Base-by-base conservation (phyloP, 257 asterid genomes). In the Solanum appendiculatum region DNA sequence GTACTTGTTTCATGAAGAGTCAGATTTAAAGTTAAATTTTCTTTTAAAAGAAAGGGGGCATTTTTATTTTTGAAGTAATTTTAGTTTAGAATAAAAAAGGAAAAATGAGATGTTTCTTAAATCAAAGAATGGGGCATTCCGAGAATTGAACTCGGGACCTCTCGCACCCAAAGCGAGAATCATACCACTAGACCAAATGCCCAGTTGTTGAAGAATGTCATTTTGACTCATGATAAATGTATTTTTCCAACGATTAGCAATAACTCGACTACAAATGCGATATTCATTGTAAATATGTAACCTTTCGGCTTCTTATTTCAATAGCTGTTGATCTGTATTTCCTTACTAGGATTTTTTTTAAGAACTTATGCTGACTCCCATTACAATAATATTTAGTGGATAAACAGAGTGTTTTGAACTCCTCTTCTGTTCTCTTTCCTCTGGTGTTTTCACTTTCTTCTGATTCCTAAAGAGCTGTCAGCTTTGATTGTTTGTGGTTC, bases 181-280 rank as follows among this genome's bases (percentile, higher is more conserved):
- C 97, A 93, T 95, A 91, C 94, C 97, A 92, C 95, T 92, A 93
- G 95, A 92, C 98, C 99, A 92, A 95, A 92, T 93, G 96, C 94
- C 94, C 98, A 29, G 6, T 18, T 18, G 14, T 7, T 34, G 6
- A 3, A 18, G 60, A 51, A 51, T 51, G 60, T 51, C 60, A 51
- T 51, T 51, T 51, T 51, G 60, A 51, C 60, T 51, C 60, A 51
- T 51, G 60, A 51, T 51, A 8, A 51, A 16, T 51, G 60, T 51
- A 16, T 51, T 16, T 51, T 51, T 51, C 23, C 60, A 51, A 51
- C n/a, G 4, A 51, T 51, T 51, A 51, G 60, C 9, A 51, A 51
- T 51, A 51, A 20, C 60, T 51, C 18, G 60, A 51, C 60, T 51
- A 1, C 18, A 51, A 16, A 51, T 51, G 60, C n/a, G 9, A 51